Evolutionary conservation across 2,329 filamentous ascomycete genomes (phyloP), one percentile per base, ranked within the genome.

Genomic region (Hypoxylon sp.): DNA sequence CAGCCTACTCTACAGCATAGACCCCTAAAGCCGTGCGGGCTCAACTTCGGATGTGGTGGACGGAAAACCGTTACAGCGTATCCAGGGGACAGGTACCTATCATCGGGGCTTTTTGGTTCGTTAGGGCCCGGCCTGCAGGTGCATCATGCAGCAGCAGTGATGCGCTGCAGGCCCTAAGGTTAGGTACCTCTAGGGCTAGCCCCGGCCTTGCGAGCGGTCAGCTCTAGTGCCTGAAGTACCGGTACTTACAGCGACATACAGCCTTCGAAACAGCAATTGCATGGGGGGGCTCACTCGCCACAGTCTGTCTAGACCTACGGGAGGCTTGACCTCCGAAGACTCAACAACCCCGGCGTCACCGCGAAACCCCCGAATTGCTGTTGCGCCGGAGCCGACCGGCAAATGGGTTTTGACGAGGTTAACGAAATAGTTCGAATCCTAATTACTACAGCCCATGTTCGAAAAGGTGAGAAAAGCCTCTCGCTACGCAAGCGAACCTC

Each of bases 241-340:
- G 41, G 57, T 62, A 62, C 59, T 43, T 59, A 32, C 23, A 52
- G 26, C 21, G 11, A 51, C 43, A 51, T 45, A 13, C 15, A 15
- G 25, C 25, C 8, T 25, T 25, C 9, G 21, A 9, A 9, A 25
- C 5, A 25, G 21, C 21, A 25, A 41, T 15, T 16, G n/a, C n/a
- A n/a, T n/a, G 12, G 38, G 32, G 43, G 48, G 40, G 13, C 19
- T 51, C 57, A 61, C 56, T 58, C 48, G 59, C 59, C 59, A 60
- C 59, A 56, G 29, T 42, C 40, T 36, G 35, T 55, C 54, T 49
- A 52, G 59, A 32, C 45, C 43, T 49, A 44, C 59, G 56, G 56
- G 59, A 55, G 59, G 50, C 59, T 57, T 55, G 53, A 55, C 51
- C 48, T 19, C 56, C 57, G 55, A 38, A 8, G 8, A n/a, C n/a